Evolutionary conservation across 495 filamentous ascomycete species (phyloP), one percentile per base, ranked within the genome.

Genomic region (Hypoxylon perforatum): DNA sequence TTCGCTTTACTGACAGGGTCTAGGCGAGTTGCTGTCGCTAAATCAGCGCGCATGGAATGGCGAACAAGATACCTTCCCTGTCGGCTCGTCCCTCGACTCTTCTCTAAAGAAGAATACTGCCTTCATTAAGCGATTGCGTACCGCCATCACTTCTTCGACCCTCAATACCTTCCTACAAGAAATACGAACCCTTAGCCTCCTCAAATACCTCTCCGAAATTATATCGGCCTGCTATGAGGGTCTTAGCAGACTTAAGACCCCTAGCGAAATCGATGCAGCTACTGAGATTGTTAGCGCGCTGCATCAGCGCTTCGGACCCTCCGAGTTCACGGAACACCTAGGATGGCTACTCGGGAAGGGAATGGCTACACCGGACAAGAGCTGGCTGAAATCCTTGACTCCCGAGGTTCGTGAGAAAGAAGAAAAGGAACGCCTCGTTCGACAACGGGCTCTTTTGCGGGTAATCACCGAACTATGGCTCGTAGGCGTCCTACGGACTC

Each of bases 21-120:
- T 62, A 97, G 94, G 93, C 77, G 93, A 97, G 78, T 84, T 98
- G 75, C 91, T 92, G 77, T 86, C 91, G 72, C 82, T 97, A 67
- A 99, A 99, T 76, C 83, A 87, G 73, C 84, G 86, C 79, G 91
- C 89, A 23, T 99, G 95, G 95, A 82, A 90, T 74, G 94, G 92
- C 51, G 91, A 96, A 66, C 88, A 82, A 81, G 94, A 91, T 81
- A 78, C 96, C 30, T 96, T 96, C 74, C 84, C 87, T 33, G 87
- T 94, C 61, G 86, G 83, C 76, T 84, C 86, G 57, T 91, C 92
- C 22, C 89, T 99, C 63, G 96, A 99, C 76, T 97, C 96, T 15
- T 94, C 94, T 28, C 84, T 99, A 70, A 98, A 97, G 83, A 99
- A 98, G 79, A 99, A 99, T 72, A 99, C 95, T 11, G 94, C 94